Evolutionary conservation across 768 basidiomycete genomes (phyloP).

Genomic region (Lanmaoa pseudosensibilis): DNA sequence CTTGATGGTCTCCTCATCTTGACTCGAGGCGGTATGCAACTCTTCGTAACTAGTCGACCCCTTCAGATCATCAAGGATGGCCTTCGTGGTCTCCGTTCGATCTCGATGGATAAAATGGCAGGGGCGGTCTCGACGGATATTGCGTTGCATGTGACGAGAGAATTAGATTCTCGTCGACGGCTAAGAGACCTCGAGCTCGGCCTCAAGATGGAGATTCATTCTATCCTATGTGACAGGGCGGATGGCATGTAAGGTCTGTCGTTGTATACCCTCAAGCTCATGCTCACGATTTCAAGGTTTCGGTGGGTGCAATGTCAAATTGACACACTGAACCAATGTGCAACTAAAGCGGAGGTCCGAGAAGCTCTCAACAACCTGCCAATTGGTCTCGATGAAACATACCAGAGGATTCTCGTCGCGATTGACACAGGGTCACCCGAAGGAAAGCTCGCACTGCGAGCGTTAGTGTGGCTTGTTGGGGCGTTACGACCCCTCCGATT

Average conservation of each 20-base stretch:
- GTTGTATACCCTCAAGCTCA: background rate
- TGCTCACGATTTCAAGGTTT: slow-evolving; percentile 15
- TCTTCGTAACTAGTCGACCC: slow-evolving; percentile 20
- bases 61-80: slow-evolving; percentile 9
- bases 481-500: slow-evolving; percentile 16
- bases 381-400: slow-evolving; percentile 21
- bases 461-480: slow-evolving; percentile 19
- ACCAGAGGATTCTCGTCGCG: slow-evolving; percentile 18
- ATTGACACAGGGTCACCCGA: slow-evolving; percentile 3
- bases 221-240: slow-evolving; percentile 6
- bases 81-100: background rate
- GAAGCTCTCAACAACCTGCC: slow-evolving; percentile 18
- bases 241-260: slow-evolving; percentile 18
- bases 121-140: slow-evolving; percentile 9
- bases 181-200: slow-evolving; percentile 5
- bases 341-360: slow-evolving; percentile 7
- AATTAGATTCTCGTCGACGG: slow-evolving; percentile 5
- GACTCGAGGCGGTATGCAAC: slow-evolving; percentile 1
- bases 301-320: slow-evolving; percentile 27
- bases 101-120: slow-evolving; percentile 14
- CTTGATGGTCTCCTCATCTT: slow-evolving; percentile 6
- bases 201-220: slow-evolving; percentile 12
- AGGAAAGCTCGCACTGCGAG: slow-evolving; percentile 7
- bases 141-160: slow-evolving; percentile 11
- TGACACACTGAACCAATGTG: slow-evolving; percentile 12